Evolutionary conservation across 2,329 filamentous ascomycete species (phyloP).

Genomic region (Hortaea sp.): DNA sequence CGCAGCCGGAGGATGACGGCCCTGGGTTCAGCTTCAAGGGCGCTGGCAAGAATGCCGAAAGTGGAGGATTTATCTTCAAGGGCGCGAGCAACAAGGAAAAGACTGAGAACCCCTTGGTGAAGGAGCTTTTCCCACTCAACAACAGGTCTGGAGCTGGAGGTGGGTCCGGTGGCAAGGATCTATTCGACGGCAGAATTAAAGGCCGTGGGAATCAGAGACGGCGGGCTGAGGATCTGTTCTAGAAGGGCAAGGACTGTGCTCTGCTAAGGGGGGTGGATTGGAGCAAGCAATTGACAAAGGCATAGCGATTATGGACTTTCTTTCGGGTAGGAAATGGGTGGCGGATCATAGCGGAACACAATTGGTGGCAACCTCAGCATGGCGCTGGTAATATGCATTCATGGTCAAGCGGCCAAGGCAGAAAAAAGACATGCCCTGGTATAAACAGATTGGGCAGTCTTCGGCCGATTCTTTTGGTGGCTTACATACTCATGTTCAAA

Average conservation of each 20-base stretch:
- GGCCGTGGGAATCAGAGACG: constrained; percentile 15
- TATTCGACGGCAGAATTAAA: constrained; percentile 25
- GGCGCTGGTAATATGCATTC: no score
- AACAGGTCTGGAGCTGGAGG: no score
- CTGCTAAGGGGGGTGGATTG: not conserved
- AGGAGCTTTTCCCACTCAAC: constrained; percentile 25
- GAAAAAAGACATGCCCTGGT: no score
- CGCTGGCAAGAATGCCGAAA: constrained; percentile 5
- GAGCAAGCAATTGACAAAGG: not conserved
- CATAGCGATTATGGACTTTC: no score
- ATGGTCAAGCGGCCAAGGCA: no score
- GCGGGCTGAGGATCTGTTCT: constrained; percentile 5
- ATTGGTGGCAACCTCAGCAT: no score
- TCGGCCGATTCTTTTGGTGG: no score
- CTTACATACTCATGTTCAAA: no score
- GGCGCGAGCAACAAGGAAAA: constrained; percentile 13
- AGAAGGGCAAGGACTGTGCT: not conserved
- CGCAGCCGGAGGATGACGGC: constrained; percentile 2
- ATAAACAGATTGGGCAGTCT: no score
- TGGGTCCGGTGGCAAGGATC: constrained; percentile 17
- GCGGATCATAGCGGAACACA: no score
- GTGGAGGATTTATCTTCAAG: constrained; percentile 19
- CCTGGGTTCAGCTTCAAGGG: constrained; percentile 27
- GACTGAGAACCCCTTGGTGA: constrained; percentile 13
- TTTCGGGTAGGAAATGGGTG: no score